These are phyloP conservation scores for Rhizomucor miehei DNA, from an alignment of 371 early-diverging fungal species.

Conservation along the genomic window DNA sequence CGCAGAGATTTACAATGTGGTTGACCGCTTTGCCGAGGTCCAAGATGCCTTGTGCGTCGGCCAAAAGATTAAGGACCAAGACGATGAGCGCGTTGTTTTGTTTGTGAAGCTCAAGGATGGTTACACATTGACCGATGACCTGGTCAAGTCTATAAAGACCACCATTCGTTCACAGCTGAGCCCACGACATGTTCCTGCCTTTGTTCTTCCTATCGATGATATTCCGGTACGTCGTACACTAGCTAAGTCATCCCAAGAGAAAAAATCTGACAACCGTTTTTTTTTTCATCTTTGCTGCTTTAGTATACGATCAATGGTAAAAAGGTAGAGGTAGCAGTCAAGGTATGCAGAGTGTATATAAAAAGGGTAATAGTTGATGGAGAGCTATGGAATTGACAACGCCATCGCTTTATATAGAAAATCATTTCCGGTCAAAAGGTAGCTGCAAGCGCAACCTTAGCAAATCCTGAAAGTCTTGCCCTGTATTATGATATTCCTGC, in stretches of 20 bases:
- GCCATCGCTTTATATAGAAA: conserved; percentile 30
- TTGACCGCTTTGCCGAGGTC: conserved; percentile 62
- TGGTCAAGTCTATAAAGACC: conserved; percentile 59
- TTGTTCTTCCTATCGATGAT: conserved; percentile 75
- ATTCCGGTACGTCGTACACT: conserved; percentile 81
- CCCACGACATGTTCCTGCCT: conserved; percentile 92
- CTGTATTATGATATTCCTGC: conserved; percentile 73
- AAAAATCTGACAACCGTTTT: not conserved
- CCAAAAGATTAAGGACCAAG: conserved; percentile 69
- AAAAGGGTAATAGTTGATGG: not conserved
- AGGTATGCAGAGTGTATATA: conserved; percentile 33
- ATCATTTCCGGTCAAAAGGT: conserved; percentile 82
- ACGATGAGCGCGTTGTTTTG: conserved; percentile 91
- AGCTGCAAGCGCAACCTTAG: conserved; percentile 70
- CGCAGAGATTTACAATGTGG: conserved; percentile 93
- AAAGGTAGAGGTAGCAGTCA: conserved; percentile 96
- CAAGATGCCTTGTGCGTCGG: conserved; percentile 71
- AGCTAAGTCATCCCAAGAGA: not conserved
- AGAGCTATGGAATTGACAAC: not conserved
- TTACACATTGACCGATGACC: conserved; percentile 34
- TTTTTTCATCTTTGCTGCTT: too few relatives aligned
- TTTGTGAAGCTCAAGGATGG: conserved; percentile 76
- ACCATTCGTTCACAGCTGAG: conserved; percentile 85
- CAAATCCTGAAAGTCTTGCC: conserved; percentile 84
- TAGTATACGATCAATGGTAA: conserved; percentile 95